Conservation (phyloP, 345 rosid species). For the Eutrema heterophyllum region DNA sequence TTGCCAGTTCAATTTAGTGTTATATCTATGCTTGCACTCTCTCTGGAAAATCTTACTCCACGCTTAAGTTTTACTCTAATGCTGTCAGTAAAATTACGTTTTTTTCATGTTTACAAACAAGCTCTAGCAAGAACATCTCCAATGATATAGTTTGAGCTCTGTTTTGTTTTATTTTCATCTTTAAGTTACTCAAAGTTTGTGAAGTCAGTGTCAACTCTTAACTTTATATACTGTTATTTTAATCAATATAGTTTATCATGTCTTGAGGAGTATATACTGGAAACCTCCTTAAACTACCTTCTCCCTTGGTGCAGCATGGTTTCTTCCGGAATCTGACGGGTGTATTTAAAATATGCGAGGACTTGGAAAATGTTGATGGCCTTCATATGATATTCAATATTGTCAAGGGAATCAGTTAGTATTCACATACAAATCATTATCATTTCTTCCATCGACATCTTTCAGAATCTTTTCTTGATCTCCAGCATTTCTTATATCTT, state of each 20-base stretch:
- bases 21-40: not conserved
- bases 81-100: not conserved
- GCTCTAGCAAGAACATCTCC: constrained; percentile 4
- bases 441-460: constrained; percentile 3
- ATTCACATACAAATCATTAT: constrained; percentile 12
- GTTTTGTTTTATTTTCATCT: not conserved
- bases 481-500: not conserved
- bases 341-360: constrained; percentile 84
- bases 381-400: constrained; percentile 94
- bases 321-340: constrained; percentile 82
- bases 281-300: constrained; percentile 19
- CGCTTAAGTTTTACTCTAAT: constrained; percentile 14
- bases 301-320: constrained; percentile 59
- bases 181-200: constrained; percentile 1
- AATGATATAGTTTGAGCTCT: not conserved
- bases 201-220: not conserved
- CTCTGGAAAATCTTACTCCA: not conserved
- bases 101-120: constrained; percentile 3
- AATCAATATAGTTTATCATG: not conserved
- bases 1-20: not conserved
- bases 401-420: constrained; percentile 87
- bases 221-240: not conserved
- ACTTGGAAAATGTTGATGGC: constrained; percentile 74
- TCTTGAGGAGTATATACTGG: not conserved
- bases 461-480: constrained; percentile 1